A percentile compares a stretch with the other conserved stretches of the same genome.
Conservation (phyloP, 495 filamentous ascomycete species). For the Talaromyces stipitatus region DNA sequence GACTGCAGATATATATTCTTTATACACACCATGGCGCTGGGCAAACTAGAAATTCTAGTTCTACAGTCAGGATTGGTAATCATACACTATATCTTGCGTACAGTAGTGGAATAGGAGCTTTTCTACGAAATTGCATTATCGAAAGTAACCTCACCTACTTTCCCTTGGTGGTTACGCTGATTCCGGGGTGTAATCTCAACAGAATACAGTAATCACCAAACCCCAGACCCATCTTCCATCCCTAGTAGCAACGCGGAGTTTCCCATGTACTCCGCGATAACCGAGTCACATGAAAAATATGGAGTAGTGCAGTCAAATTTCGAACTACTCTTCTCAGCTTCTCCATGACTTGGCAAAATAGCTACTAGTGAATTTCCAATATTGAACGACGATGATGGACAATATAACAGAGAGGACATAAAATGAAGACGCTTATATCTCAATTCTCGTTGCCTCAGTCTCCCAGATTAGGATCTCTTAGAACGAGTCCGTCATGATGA, state of each 20-base stretch:
- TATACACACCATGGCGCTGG: no score
- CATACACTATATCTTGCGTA: no score
- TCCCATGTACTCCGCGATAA: slow-evolving; percentile 2
- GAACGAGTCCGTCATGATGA: neutral
- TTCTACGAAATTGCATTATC: no score
- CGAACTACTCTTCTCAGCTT: slow-evolving; percentile 2
- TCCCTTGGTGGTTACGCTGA: no score
- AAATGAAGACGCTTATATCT: neutral
- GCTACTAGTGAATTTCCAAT: neutral
- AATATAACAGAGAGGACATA: neutral
- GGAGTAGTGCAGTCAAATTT: neutral
- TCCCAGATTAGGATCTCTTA: neutral
- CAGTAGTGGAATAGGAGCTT: no score
- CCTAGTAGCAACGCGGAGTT: neutral
- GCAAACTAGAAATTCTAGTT: no score
- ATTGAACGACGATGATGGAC: neutral
- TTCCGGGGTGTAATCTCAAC: no score
- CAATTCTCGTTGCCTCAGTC: neutral
- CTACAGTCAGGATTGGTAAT: no score
- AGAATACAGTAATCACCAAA: no score
- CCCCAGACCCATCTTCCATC: no score
- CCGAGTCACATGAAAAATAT: neutral
- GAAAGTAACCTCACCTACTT: no score
- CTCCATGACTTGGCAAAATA: neutral
- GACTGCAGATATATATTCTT: no score